phyloP scores from a whole-genome alignment of 1,139 yeast species.

The Chernovozyma aurita region DNA sequence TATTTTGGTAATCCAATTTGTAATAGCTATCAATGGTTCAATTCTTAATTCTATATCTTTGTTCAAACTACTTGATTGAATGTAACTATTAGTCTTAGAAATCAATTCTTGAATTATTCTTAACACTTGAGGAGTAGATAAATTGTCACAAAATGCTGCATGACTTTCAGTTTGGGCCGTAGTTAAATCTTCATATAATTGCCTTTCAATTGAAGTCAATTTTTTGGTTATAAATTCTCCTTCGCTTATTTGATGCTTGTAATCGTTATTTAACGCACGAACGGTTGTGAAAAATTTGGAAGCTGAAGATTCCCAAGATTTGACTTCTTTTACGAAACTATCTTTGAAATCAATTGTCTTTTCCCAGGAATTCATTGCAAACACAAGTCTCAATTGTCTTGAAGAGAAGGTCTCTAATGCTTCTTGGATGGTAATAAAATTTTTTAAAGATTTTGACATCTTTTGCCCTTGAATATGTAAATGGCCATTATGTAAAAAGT shows the following conservation, averaged over 20 bases:
- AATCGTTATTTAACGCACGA: constrained; percentile 67
- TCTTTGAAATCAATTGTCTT: constrained; percentile 89
- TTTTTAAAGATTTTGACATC: constrained; percentile 92
- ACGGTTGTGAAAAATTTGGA: constrained; percentile 81
- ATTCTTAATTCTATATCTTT: constrained; percentile 45
- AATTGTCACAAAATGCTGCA: constrained; percentile 80
- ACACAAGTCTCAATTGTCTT: constrained; percentile 84
- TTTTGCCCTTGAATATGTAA: constrained; percentile 97
- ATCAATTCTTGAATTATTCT: constrained; percentile 65
- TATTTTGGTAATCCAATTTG: constrained; percentile 68
- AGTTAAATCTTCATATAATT: constrained; percentile 48
- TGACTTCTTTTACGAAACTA: constrained; percentile 70
- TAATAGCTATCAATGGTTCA: constrained; percentile 62
- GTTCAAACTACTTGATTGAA: constrained; percentile 45
- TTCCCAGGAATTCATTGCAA: constrained; percentile 91
- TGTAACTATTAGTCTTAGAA: constrained; percentile 66
- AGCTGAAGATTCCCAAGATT: constrained; percentile 65
- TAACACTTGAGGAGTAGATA: constrained; percentile 73
- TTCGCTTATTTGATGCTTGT: constrained; percentile 44
- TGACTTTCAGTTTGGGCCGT: constrained; percentile 62
- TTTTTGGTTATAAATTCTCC: constrained; percentile 55
- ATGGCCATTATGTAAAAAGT: constrained; percentile 95
- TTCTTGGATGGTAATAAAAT: constrained; percentile 90
- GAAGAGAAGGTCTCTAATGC: constrained; percentile 69
- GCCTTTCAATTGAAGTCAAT: constrained; percentile 47